Evolutionary conservation across 192 early-diverging fungal genomes (phyloP).

Genomic region (Mortierella hygrophila): DNA sequence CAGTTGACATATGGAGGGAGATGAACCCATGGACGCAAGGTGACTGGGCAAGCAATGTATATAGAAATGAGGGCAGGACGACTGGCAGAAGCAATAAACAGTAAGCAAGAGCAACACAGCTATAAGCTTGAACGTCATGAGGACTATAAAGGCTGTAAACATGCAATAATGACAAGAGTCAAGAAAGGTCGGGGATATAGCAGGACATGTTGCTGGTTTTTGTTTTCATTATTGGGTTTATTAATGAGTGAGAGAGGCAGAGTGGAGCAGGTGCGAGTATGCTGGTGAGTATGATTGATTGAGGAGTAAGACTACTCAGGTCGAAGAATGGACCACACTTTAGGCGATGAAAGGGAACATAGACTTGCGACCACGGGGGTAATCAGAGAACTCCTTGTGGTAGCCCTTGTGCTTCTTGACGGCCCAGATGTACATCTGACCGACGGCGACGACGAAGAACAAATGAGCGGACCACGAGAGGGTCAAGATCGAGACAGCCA

Average conservation of each 20-base stretch:
- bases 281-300: not conserved
- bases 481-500: conserved; percentile 76
- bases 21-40: too few species aligned
- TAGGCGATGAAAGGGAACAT: conserved; percentile 77
- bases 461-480: conserved; percentile 67
- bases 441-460: conserved; percentile 75
- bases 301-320: not conserved
- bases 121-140: too few species aligned
- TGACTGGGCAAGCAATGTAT: too few species aligned
- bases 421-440: conserved; percentile 94
- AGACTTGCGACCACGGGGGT: conserved; percentile 85
- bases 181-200: too few species aligned
- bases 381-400: conserved; percentile 88
- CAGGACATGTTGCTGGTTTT: not conserved
- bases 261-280: not conserved
- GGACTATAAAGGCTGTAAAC: too few species aligned
- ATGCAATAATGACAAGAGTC: too few species aligned
- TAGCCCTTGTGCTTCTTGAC: conserved; percentile 95
- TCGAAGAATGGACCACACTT: conserved; percentile 8
- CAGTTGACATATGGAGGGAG: too few species aligned
- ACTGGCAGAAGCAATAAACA: too few species aligned
- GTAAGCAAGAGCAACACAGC: too few species aligned
- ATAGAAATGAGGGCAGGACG: too few species aligned
- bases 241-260: not conserved
- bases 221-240: not conserved